Evolutionary conservation across 1,284 basidiomycete species (phyloP).

Genomic region (Amylostereum areolatum): DNA sequence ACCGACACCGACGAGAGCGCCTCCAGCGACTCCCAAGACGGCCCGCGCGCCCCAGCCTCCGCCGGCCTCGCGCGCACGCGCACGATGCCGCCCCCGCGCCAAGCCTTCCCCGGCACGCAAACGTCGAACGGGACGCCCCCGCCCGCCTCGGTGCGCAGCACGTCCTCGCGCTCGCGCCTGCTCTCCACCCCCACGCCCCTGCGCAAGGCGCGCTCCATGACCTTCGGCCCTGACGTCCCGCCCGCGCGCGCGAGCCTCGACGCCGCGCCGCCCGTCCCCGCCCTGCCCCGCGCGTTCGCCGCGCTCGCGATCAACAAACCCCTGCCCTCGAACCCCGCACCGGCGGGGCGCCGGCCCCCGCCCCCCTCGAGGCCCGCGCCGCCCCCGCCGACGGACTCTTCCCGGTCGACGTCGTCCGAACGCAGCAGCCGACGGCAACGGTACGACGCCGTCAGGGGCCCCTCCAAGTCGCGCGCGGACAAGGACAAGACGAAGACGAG

Average conservation of each 20-base stretch:
- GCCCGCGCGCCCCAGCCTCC: not conserved
- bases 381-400: not conserved
- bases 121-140: too few species aligned
- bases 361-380: constrained; percentile 6
- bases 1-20: constrained; percentile 19
- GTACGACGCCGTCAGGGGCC: not conserved
- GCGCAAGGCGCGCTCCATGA: constrained; percentile 15
- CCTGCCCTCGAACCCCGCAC: not conserved
- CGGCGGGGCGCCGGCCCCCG: constrained; percentile 4
- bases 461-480: constrained; percentile 8
- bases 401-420: constrained; percentile 1
- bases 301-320: constrained; percentile 8
- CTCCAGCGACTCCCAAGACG: not conserved
- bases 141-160: too few species aligned
- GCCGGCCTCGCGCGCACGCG: not conserved
- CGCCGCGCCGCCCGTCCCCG: constrained; percentile 10
- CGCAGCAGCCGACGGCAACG: constrained; percentile 4
- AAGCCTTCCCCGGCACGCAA: not conserved
- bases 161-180: constrained; percentile 7
- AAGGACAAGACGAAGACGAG: constrained; percentile 30
- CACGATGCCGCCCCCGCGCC: not conserved
- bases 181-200: constrained; percentile 9
- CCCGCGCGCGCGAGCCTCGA: constrained; percentile 5
- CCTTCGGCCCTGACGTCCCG: not conserved
- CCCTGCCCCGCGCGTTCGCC: constrained; percentile 3